Base-by-base conservation (phyloP, 331 rosid species). In the Phaseolus coccineus region DNA sequence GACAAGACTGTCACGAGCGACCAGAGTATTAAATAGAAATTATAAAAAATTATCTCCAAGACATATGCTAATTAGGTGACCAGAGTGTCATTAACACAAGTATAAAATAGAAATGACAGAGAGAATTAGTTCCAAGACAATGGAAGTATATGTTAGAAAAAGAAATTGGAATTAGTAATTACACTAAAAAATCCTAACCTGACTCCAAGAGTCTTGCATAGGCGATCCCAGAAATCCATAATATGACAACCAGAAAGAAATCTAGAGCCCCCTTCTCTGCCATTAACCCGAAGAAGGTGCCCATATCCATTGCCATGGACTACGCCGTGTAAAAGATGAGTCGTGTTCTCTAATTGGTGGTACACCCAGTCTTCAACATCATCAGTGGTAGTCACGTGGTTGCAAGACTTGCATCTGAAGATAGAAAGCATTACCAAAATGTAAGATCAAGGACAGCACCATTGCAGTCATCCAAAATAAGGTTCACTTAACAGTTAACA, bases 241-340 rank as follows among this genome's bases (percentile, higher is more conserved):
- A 96, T 91, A 83, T 91, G 94, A 76, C 84, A 85, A 61, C 99
- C 99, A 65, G 94, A 96, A 51, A 96, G 87, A 84, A 89, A 73
- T 85, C 87, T 87, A 1, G 99, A 96, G 16, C 99, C 98, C 77
- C 98, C 99, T 90, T 96, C 99, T 80, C 91, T 89, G 55, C 99
- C 99, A 88, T 96, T 93, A 81, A 96, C 94, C 81, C 97, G 88
- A n/a, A 96, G 98, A 85, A 96, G 97, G 81, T 93, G 99, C 25
- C 99, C 98, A 84, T 86, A 93, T 72, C 99, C 99, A 87, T 96
- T 96, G 27, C 94, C 92, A 83, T 96, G 99, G 74, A 96, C 86
- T 14, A 93, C 98, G 13, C 97, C 99, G 76, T 96, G 99, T 10
- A 96, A 84, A 58, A 96, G 94, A 89, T 96, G 98, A 57, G 89